phyloP scores from a whole-genome alignment of 345 rosid species.

The Gossypium ekmanianum region DNA sequence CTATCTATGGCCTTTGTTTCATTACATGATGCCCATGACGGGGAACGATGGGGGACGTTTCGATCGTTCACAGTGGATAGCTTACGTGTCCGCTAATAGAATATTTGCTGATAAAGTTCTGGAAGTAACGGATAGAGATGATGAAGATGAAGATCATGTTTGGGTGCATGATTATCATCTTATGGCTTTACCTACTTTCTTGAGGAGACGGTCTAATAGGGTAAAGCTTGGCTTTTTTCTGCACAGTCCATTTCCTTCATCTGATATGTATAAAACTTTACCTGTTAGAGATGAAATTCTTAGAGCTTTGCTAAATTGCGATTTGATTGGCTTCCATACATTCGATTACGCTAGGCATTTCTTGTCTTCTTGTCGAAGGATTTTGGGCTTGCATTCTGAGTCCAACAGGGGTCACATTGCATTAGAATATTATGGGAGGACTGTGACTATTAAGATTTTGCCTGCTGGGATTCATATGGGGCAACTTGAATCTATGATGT shows the following conservation, averaged over 20 bases:
- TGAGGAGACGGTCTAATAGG: conserved; percentile 49
- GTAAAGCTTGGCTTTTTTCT: conserved; percentile 69
- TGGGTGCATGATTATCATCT: conserved; percentile 91
- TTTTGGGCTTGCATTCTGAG: conserved; percentile 72
- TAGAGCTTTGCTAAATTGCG: conserved; percentile 66
- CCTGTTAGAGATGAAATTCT: conserved; percentile 77
- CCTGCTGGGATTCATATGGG: conserved; percentile 80
- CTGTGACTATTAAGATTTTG: conserved; percentile 68
- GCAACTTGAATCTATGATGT: conserved; percentile 48
- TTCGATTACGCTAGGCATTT: conserved; percentile 89
- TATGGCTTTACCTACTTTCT: conserved; percentile 65
- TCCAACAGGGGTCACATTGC: conserved; percentile 86
- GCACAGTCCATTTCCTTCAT: conserved; percentile 71
- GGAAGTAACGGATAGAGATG: conserved; percentile 30
- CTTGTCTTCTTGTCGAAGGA: conserved; percentile 76
- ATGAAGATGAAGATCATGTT: conserved; percentile 64
- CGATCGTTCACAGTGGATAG: conserved; percentile 53
- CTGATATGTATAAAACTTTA: conserved; percentile 62
- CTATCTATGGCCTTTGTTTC: conserved; percentile 84
- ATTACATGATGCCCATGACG: conserved; percentile 59
- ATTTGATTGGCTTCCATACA: conserved; percentile 78
- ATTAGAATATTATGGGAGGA: conserved; percentile 69
- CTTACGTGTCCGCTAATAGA: conserved; percentile 60
- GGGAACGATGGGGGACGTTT: conserved; percentile 52
- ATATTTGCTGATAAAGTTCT: conserved; percentile 59